Percentiles rank a stretch among this genome's conserved stretches.
Conservation (phyloP, 2,329 filamentous ascomycete species). For the Pseudocercospora crystallina region DNA sequence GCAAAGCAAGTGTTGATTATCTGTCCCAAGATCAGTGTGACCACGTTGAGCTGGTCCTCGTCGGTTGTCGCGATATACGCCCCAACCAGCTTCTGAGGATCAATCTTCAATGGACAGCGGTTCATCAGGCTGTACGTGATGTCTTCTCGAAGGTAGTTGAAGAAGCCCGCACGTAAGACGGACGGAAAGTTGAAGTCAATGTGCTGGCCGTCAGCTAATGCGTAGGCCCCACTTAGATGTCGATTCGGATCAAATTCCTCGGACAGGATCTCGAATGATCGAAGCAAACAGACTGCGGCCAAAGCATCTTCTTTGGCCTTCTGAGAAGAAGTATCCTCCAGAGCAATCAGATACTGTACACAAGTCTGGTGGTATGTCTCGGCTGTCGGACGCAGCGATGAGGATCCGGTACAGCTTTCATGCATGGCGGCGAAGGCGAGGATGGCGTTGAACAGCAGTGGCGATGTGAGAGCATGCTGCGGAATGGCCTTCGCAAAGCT, state of each 20-base stretch:
- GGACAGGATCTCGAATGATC: slow-evolving; percentile 10
- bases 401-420: neutral
- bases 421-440: slow-evolving; percentile 12
- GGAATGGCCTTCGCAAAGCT: slow-evolving; percentile 4
- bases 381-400: slow-evolving; percentile 1
- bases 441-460: slow-evolving; percentile 9
- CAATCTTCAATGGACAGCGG: slow-evolving; percentile 7
- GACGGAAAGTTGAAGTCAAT: neutral
- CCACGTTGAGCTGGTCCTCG: slow-evolving; percentile 7
- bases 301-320: neutral
- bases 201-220: neutral
- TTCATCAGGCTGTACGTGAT: slow-evolving; percentile 10
- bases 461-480: neutral
- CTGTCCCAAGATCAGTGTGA: slow-evolving; percentile 3
- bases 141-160: slow-evolving; percentile 12
- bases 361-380: slow-evolving; percentile 2
- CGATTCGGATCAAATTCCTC: slow-evolving; percentile 10
- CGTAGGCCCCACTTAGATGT: slow-evolving; percentile 9
- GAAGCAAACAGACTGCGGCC: slow-evolving; percentile 9
- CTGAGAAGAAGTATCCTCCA: neutral
- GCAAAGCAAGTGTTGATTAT: slow-evolving; percentile 4
- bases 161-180: slow-evolving; percentile 9
- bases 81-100: neutral
- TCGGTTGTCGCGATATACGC: neutral
- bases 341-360: slow-evolving; percentile 2